phyloP scores from a whole-genome alignment of 2,329 filamentous ascomycete genomes.

The Westerdykella sp. region DNA sequence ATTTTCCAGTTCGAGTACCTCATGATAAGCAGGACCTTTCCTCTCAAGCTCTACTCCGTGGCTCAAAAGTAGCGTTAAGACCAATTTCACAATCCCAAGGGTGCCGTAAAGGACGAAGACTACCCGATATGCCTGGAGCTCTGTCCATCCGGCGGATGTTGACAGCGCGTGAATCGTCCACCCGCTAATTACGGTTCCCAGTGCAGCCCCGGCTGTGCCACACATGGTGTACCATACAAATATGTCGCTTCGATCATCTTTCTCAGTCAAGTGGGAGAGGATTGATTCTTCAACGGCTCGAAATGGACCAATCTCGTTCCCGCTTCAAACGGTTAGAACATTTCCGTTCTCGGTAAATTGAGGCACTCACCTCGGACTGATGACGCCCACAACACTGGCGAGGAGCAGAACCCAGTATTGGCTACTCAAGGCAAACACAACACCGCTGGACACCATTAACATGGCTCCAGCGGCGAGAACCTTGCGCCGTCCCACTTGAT shows the following conservation, averaged over 20 bases:
- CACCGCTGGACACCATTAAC: conserved; percentile 17
- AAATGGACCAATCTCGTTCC: conserved; percentile 26
- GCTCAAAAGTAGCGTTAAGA: conserved; percentile 27
- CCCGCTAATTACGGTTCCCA: conserved; percentile 18
- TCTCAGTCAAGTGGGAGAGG: conserved; percentile 15
- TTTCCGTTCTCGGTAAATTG: neutral
- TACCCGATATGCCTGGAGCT: conserved; percentile 22
- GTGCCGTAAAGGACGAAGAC: conserved; percentile 33
- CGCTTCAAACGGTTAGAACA: conserved; percentile 1
- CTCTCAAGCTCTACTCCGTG: conserved; percentile 21
- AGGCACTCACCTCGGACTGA: conserved; percentile 11
- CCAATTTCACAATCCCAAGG: conserved; percentile 29
- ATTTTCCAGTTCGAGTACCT: conserved; percentile 14
- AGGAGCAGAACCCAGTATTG: conserved; percentile 17
- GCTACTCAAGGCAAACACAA: conserved; percentile 13
- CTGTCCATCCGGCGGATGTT: conserved; percentile 14
- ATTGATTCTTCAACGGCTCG: conserved; percentile 23
- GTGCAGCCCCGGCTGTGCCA: conserved; percentile 13
- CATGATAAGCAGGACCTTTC: conserved; percentile 3
- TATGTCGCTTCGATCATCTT: conserved; percentile 14
- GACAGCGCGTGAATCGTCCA: conserved; percentile 25
- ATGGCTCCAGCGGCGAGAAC: conserved; percentile 13
- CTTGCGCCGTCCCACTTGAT: conserved; percentile 16
- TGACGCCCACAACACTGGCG: conserved; percentile 19
- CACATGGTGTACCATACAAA: conserved; percentile 23